Base-by-base conservation (phyloP, 1,139 yeast species). In the Groenewaldozyma sp. region DNA sequence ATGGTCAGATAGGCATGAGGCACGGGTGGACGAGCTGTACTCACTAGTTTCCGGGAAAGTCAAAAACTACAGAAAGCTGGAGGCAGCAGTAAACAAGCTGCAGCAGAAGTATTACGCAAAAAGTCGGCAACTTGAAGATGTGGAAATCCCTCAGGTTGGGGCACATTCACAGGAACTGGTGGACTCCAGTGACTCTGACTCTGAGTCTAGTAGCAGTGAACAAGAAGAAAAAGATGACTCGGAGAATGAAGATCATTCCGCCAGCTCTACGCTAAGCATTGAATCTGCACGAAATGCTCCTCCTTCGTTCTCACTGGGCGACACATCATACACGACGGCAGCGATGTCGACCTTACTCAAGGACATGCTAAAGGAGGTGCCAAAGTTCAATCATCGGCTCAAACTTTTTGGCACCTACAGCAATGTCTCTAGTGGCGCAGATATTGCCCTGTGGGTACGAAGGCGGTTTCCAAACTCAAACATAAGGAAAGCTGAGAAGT, bases 1-100 rank as follows among this genome's bases (percentile, higher is more conserved):
- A 48, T 84, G 93, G 88, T 70, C 86, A 41, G 63, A 63, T 27
- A 84, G 77, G 39, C 94, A 86, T 57, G 73, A 70, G 44, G 71
- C 71, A 48, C 64, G 93, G 36, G 70, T 86, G 2, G 72, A 67
- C 28, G 74, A 71, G 47, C 73, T 82, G 9, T 78, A 78, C 45
- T 64, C 67, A 38, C 63, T 66, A 11, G 62, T 82, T 34, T 55
- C 58, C 24, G 68, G 63, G 13, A 72, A 71, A 45, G 67, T 73
- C 39, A 70, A 70, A 43, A 68, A 60, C 26, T 80, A 75, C 56
- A 70, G 73, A 38, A 59, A 53, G 39, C 62, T 66, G 37, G 64
- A 64, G 42, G 53, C 53, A n/a, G 58, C 61, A 32, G 76, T 75
- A 36, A 75, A 73, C 38, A 77, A 72, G 52, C 58, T 73, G 24